These are phyloP conservation scores for Tricholoma furcatifolium DNA, from an alignment of 768 basidiomycete species.

Conservation along the genomic window DNA sequence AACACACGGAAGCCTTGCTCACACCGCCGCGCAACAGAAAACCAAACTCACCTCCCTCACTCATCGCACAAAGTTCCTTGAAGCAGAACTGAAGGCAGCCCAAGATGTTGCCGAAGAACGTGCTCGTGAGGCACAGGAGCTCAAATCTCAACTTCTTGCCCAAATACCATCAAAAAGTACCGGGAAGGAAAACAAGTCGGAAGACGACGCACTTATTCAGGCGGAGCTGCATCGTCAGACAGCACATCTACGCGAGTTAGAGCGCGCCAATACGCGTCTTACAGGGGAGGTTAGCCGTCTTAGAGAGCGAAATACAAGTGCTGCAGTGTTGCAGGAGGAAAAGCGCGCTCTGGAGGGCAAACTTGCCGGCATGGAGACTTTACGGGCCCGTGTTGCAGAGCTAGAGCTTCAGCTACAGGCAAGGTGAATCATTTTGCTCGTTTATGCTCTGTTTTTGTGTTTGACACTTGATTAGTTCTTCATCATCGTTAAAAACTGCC, in stretches of 20 bases:
- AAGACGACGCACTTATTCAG: slow-evolving; percentile 60
- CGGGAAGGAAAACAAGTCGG: slow-evolving; percentile 34
- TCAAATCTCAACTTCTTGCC: background rate
- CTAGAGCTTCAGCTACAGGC: slow-evolving; percentile 50
- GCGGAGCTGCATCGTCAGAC: slow-evolving; percentile 71
- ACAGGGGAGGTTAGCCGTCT: slow-evolving; percentile 51
- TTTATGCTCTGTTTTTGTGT: background rate
- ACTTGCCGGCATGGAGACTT: slow-evolving; percentile 45
- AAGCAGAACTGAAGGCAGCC: slow-evolving; percentile 45
- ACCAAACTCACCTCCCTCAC: slow-evolving; percentile 49
- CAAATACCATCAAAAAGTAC: slow-evolving; percentile 8
- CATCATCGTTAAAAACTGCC: background rate
- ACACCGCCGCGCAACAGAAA: slow-evolving; percentile 49
- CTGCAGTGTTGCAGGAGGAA: slow-evolving; percentile 75
- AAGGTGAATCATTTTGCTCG: slow-evolving; percentile 37
- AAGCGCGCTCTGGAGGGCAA: slow-evolving; percentile 62
- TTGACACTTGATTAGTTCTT: background rate
- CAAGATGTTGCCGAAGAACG: slow-evolving; percentile 49
- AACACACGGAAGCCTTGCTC: slow-evolving; percentile 46
- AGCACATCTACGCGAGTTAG: slow-evolving; percentile 56
- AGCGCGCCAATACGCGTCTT: slow-evolving; percentile 56
- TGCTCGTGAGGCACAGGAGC: slow-evolving; percentile 1
- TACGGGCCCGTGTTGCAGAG: slow-evolving; percentile 64
- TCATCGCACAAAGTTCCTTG: slow-evolving; percentile 44
- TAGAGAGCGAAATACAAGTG: slow-evolving; percentile 53